Conservation (phyloP, 768 basidiomycete species). For the Suillus occidentalis region DNA sequence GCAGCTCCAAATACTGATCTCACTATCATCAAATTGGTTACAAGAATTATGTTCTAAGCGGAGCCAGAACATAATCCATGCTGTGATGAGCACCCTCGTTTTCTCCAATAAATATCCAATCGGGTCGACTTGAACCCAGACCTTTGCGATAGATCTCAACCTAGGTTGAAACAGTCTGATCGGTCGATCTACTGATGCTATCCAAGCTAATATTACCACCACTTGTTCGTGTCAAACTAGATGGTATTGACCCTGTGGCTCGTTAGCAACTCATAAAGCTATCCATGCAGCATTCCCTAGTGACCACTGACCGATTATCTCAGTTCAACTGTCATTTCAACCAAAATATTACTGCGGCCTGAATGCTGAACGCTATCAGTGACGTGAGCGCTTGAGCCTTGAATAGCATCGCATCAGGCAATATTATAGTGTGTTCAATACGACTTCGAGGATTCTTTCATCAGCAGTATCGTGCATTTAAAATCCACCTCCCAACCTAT, state of each 20-base stretch:
- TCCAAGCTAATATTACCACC: neutral
- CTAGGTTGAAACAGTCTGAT: neutral
- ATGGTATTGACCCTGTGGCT: neutral
- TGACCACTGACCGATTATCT: neutral
- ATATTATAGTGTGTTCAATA: neutral
- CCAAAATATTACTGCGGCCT: neutral
- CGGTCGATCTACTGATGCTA: no score
- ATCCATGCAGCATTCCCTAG: neutral
- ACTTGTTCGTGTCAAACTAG: neutral
- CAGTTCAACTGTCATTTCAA: neutral
- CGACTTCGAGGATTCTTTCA: neutral
- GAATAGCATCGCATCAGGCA: neutral
- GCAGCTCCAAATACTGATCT: neutral
- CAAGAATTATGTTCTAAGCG: neutral
- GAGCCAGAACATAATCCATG: neutral
- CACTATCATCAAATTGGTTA: neutral
- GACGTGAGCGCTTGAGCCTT: neutral
- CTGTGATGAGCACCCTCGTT: neutral
- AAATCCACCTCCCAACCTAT: neutral
- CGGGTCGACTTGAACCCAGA: neutral
- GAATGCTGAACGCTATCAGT: neutral
- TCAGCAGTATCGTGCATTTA: neutral
- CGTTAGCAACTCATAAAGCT: neutral
- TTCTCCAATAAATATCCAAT: neutral
- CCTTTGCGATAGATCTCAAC: neutral